These are phyloP conservation scores for Metarhizium humberi DNA, from an alignment of 2,329 filamentous ascomycete genomes.

Conservation along the genomic window DNA sequence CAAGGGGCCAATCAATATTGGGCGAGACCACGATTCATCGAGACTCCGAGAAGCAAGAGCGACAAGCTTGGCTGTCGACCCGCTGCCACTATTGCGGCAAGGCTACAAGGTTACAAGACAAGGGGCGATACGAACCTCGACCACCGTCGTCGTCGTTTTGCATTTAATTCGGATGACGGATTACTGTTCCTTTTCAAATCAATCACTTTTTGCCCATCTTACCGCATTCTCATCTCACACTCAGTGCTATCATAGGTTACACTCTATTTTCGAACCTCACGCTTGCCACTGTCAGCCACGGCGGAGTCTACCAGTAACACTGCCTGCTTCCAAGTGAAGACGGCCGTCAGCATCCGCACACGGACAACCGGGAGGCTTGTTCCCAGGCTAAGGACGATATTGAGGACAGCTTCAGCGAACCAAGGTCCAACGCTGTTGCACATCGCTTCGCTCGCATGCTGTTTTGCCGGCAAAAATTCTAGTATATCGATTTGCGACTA, in stretches of 20 bases:
- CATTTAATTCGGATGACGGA: background rate
- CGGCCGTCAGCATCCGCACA: too few relatives aligned
- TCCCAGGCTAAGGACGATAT: background rate
- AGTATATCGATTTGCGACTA: background rate
- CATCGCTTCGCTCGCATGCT: background rate
- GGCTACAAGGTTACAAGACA: background rate
- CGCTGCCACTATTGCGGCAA: too few relatives aligned
- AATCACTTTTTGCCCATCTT: background rate
- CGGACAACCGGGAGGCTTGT: background rate
- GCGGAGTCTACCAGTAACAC: too few relatives aligned
- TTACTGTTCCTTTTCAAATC: background rate
- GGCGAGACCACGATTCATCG: too few relatives aligned
- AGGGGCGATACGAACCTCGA: background rate
- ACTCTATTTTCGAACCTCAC: background rate
- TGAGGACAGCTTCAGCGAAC: background rate
- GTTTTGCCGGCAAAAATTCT: background rate
- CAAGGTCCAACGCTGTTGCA: background rate
- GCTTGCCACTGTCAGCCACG: background rate
- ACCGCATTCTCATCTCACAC: background rate
- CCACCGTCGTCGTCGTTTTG: background rate
- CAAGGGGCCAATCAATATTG: too few relatives aligned
- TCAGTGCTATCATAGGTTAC: background rate
- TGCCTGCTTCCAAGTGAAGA: background rate
- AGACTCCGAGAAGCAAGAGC: background rate
- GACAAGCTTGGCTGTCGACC: background rate